Conservation (phyloP, 352 stramenopile genomes). For the Globisporangium irregulare region DNA sequence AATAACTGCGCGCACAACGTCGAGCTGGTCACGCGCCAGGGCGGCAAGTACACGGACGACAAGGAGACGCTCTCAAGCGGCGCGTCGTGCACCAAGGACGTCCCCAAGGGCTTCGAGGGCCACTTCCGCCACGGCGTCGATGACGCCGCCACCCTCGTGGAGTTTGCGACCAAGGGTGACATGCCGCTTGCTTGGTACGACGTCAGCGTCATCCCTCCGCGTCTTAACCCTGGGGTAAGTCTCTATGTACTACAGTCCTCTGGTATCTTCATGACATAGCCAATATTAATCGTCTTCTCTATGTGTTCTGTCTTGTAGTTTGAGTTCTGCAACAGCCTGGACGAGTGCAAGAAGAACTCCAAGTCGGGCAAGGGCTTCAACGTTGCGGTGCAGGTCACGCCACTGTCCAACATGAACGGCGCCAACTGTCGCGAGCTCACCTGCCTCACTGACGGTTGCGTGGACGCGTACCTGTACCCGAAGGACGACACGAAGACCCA, state of each 20-base stretch:
- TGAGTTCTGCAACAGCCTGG: conserved; percentile 59
- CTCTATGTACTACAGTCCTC: background rate
- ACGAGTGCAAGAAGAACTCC: conserved; percentile 66
- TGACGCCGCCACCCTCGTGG: conserved; percentile 58
- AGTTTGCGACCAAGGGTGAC: conserved; percentile 63
- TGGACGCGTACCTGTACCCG: conserved; percentile 68
- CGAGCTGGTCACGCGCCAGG: conserved; percentile 56
- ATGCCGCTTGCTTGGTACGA: conserved; percentile 62
- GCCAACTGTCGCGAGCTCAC: conserved; percentile 55
- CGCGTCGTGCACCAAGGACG: conserved; percentile 31
- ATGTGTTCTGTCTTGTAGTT: conserved; percentile 14
- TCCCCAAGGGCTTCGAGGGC: conserved; percentile 62
- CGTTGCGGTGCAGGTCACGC: conserved; percentile 53
- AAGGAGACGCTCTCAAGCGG: conserved; percentile 38
- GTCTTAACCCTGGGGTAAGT: conserved; percentile 34
- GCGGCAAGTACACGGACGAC: conserved; percentile 45
- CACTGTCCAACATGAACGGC: conserved; percentile 53
- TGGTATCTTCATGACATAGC: background rate
- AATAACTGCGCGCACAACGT: conserved; percentile 52
- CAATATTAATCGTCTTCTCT: background rate
- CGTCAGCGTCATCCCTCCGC: conserved; percentile 67
- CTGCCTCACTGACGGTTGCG: conserved; percentile 52
- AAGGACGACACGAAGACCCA: conserved; percentile 76
- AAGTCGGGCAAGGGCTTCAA: conserved; percentile 62
- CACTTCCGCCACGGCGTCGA: conserved; percentile 60